Conservation (phyloP, 768 basidiomycete species). For the Gymnopilus dilepis region DNA sequence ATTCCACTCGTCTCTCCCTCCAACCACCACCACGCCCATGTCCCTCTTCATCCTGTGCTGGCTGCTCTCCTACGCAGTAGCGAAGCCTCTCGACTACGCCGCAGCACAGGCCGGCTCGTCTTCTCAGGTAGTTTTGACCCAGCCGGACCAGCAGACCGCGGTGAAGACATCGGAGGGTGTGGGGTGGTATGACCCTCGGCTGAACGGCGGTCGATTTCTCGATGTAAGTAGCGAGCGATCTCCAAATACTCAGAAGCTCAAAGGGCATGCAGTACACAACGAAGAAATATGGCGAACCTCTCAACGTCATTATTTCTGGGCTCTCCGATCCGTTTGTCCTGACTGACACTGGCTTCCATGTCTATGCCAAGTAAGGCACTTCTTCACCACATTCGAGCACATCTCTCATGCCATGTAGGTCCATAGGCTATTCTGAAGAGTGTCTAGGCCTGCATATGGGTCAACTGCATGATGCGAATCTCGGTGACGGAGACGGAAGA, state of each 20-base stretch:
- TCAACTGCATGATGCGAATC: conserved; percentile 74
- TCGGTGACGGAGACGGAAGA: conserved; percentile 81
- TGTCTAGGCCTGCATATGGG: conserved; percentile 84
- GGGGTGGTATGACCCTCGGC: conserved; percentile 71
- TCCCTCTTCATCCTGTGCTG: conserved; percentile 26
- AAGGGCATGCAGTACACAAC: conserved; percentile 60
- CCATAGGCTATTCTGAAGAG: conserved; percentile 82
- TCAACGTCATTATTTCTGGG: conserved; percentile 84
- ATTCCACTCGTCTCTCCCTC: conserved; percentile 15
- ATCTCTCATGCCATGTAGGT: conserved; percentile 42
- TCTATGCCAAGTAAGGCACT: conserved; percentile 64
- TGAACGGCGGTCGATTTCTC: conserved; percentile 73
- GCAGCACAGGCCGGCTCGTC: conserved; percentile 8
- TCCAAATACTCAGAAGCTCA: background rate
- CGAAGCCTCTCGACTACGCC: conserved; percentile 23
- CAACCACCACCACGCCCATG: conserved; percentile 20
- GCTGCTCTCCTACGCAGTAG: conserved; percentile 21
- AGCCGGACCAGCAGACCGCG: background rate
- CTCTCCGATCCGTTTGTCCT: conserved; percentile 81
- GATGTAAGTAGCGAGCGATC: conserved; percentile 57
- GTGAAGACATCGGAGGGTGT: conserved; percentile 11
- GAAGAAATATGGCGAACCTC: conserved; percentile 72
- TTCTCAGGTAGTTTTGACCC: conserved; percentile 22
- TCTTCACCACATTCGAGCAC: background rate
- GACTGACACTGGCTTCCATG: conserved; percentile 70